Evolutionary conservation across 176 grass and related monocot genomes (phyloP).

Genomic region (Oryza coarctata): DNA sequence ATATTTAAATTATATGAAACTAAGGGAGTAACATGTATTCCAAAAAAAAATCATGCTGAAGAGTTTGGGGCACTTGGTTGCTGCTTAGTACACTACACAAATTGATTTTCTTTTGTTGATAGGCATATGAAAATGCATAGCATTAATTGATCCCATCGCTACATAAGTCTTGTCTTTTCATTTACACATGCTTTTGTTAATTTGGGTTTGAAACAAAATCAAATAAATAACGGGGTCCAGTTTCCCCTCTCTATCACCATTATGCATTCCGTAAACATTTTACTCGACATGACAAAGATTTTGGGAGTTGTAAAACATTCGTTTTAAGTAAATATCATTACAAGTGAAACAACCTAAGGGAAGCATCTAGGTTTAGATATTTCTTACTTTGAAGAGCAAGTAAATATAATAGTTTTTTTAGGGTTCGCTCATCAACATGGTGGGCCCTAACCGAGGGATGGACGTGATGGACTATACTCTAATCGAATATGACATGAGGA

Average conservation of each 20-base stretch:
- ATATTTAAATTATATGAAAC: not conserved
- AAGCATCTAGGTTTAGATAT: too few species aligned
- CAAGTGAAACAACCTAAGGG: too few species aligned
- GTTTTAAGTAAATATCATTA: too few species aligned
- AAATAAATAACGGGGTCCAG: not conserved
- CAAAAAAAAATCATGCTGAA: not conserved
- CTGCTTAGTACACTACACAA: not conserved
- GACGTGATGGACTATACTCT: too few species aligned
- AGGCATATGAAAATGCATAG: not conserved
- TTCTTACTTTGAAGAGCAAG: too few species aligned
- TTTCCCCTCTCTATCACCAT: not conserved
- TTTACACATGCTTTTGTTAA: not conserved
- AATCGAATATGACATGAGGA: too few species aligned
- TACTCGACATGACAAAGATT: too few species aligned
- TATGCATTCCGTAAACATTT: too few species aligned
- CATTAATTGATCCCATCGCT: not conserved
- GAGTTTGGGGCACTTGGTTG: not conserved
- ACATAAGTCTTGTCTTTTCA: not conserved
- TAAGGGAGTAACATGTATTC: not conserved
- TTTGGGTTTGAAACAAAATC: not conserved
- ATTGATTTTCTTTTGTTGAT: slow-evolving; percentile 1
- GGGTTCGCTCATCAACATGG: too few species aligned
- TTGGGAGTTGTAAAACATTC: too few species aligned
- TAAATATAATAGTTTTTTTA: too few species aligned
- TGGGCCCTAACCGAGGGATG: too few species aligned